phyloP scores from a whole-genome alignment of 2,329 filamentous ascomycete genomes.

The Aspergillus sp. region DNA sequence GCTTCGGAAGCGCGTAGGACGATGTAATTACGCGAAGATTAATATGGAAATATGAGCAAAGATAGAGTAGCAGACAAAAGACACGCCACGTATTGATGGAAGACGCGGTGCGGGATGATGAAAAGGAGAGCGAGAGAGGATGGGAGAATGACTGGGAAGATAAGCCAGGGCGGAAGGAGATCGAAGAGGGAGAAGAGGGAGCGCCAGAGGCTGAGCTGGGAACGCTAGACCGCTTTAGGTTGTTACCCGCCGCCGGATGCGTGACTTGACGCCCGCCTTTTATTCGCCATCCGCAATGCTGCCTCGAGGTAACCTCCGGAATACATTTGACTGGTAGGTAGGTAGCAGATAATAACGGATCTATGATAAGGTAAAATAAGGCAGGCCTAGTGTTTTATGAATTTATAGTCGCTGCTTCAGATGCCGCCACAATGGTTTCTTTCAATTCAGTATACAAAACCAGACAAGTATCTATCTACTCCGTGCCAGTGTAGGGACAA shows the following conservation, averaged over 20 bases:
- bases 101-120: constrained; percentile 16
- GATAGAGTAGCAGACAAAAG: neutral
- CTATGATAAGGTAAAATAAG: too few species aligned
- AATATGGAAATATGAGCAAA: constrained; percentile 2
- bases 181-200: constrained; percentile 15
- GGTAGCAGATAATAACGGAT: neutral
- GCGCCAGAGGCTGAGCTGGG: constrained; percentile 13
- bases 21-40: neutral
- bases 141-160: constrained; percentile 11
- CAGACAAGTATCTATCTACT: neutral
- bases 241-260: neutral
- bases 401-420: too few species aligned
- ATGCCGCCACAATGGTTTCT: neutral
- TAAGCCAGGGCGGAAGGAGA: constrained; percentile 12
- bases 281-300: neutral
- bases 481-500: constrained; percentile 13
- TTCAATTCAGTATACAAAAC: neutral
- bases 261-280: neutral
- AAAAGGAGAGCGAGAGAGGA: constrained; percentile 10
- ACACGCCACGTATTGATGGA: constrained; percentile 12
- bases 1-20: neutral
- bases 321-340: neutral
- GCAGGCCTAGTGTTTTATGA: too few species aligned
- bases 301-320: neutral
- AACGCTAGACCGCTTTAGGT: constrained; percentile 24